Evolutionary conservation across 2,329 filamentous ascomycete genomes (phyloP), one percentile per base, ranked within the genome.

Genomic region (Cladosporium colombiae): DNA sequence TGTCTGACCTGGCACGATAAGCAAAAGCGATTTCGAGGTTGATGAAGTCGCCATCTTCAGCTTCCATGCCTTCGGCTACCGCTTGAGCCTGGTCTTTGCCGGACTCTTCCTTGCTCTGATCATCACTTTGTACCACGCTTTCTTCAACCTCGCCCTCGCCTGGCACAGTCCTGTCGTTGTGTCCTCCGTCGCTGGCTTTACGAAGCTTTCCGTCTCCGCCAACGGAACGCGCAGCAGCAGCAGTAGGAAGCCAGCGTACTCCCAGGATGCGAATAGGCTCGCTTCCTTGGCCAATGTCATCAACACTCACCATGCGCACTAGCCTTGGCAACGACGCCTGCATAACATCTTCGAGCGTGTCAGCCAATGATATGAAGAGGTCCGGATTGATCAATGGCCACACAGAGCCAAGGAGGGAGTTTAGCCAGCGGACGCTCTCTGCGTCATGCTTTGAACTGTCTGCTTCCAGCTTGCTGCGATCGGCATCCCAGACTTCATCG

Each of bases 321-420:
- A 90, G 76, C 65, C 84, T 87, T 0, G 90, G 89, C 21, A 92
- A 78, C 10, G 88, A 90, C 2, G 90, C 89, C 78, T 92, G 90
- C 90, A 92, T 92, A 57, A 92, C 88, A 74, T 92, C 90, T 76
- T 92, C 90, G 4, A 93, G 83, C 31, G 86, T 90, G 71, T 92
- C 90, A 0, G 87, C 84, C 1, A 92, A 75, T 37, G 86, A 87
- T 1, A 85, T 83, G 71, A 92, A 92, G 1, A 93, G 81, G 70
- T 92, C 90, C 0, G 90, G 90, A 72, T 92, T 92, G 72, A 92
- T 83, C 33, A 93, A 81, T 0, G 89, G 89, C 90, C 90, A 92
- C 5, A 92, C 83, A 1, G 89, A 85, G 4, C 84, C 81, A 8
- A 92, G 73, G 0, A 92, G 75, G 5, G 86, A 88, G 73, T 92